A percentile compares a stretch with the other conserved stretches of the same genome.
Conservation (phyloP, 768 basidiomycete genomes). For the Trametes elegans region DNA sequence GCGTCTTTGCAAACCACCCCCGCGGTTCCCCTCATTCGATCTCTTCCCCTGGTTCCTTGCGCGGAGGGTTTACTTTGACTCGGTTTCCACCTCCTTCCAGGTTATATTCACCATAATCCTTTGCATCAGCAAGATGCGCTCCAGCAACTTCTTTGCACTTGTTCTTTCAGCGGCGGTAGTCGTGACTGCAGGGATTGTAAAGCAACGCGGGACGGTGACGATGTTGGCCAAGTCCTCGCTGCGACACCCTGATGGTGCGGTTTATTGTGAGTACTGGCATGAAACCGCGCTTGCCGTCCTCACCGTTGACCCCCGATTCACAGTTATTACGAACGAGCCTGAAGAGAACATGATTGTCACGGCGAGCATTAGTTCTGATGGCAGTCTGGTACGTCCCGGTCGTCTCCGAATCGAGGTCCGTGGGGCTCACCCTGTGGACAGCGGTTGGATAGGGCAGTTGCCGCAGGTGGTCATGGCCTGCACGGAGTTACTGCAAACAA, state of each 20-base stretch:
- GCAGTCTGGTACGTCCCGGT: conserved; percentile 36
- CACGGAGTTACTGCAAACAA: conserved; percentile 20
- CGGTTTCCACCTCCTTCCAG: neutral
- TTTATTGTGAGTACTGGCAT: conserved; percentile 27
- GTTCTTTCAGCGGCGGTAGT: conserved; percentile 8
- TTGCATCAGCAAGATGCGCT: neutral
- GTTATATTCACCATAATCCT: neutral
- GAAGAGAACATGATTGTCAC: conserved; percentile 44
- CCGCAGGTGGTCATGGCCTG: conserved; percentile 21
- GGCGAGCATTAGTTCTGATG: conserved; percentile 39
- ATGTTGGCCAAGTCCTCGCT: conserved; percentile 1
- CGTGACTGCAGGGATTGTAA: conserved; percentile 3
- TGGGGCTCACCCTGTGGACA: neutral
- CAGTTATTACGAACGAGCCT: conserved; percentile 52
- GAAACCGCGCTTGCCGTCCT: neutral
- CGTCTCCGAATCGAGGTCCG: too few relatives aligned
- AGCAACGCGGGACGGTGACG: conserved; percentile 5
- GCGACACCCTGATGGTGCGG: conserved; percentile 18
- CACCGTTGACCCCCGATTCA: neutral
- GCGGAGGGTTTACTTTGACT: neutral
- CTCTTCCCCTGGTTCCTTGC: neutral
- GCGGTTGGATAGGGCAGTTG: conserved; percentile 19
- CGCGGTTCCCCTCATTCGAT: neutral
- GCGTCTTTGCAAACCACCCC: neutral
- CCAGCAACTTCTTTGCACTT: neutral